Conservation (phyloP, 805 yeast species). For the Metschnikowia gruessii region DNA sequence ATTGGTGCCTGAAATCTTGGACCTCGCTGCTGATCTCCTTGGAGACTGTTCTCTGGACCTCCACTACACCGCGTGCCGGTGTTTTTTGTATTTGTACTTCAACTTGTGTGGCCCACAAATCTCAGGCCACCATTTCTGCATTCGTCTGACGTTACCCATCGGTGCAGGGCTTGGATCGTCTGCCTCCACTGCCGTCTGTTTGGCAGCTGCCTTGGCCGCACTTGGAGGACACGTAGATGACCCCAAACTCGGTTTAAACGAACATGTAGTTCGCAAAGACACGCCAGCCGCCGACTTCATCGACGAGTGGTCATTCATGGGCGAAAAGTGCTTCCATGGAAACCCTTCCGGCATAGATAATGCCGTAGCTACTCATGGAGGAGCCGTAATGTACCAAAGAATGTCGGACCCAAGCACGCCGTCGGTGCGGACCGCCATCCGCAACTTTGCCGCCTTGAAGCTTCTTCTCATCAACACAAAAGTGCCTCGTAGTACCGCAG, state of each 20-base stretch:
- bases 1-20: slow-evolving; percentile 56
- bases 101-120: slow-evolving; percentile 48
- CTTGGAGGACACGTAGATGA: slow-evolving; percentile 52
- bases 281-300: slow-evolving; percentile 53
- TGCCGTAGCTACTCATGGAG: slow-evolving; percentile 93
- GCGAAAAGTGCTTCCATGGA: slow-evolving; percentile 94
- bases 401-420: slow-evolving; percentile 49
- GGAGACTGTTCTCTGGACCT: slow-evolving; percentile 48
- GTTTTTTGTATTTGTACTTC: slow-evolving; percentile 76
- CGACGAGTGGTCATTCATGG: slow-evolving; percentile 86
- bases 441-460: slow-evolving; percentile 69
- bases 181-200: slow-evolving; percentile 83
- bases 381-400: slow-evolving; percentile 88
- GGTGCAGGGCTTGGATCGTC: slow-evolving; percentile 98
- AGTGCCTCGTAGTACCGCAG: slow-evolving; percentile 85
- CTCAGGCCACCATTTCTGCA: slow-evolving; percentile 56
- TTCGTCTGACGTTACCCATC: slow-evolving; percentile 83
- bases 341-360: slow-evolving; percentile 97
- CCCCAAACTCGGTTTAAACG: slow-evolving; percentile 36
- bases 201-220: slow-evolving; percentile 69
- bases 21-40: slow-evolving; percentile 45
- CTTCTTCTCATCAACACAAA: slow-evolving; percentile 79
- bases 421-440: slow-evolving; percentile 62
- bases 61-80: slow-evolving; percentile 75
- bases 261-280: slow-evolving; percentile 30